A percentile compares a stretch with the other conserved stretches of the same genome.
Conservation (phyloP, 306 rosid species). For the Vicia sativa region DNA sequence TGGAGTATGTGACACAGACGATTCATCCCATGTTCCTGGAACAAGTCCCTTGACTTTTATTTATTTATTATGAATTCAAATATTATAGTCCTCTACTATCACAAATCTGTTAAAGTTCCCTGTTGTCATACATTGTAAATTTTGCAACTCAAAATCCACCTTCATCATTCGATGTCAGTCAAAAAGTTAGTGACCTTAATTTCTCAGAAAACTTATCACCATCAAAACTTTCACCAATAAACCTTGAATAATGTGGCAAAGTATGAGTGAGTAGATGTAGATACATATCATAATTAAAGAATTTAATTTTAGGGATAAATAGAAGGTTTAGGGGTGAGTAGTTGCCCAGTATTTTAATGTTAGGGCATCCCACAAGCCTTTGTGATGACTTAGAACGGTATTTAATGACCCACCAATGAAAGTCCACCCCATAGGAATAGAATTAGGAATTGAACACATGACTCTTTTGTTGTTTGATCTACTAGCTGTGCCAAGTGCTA, state of each 20-base stretch:
- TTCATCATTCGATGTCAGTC: slow-evolving; percentile 6
- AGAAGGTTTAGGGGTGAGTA: slow-evolving; percentile 4
- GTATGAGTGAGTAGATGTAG: background rate
- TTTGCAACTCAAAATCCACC: background rate
- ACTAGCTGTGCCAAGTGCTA: background rate
- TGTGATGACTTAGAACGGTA: background rate
- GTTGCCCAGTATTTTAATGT: background rate
- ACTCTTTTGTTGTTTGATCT: slow-evolving; percentile 16
- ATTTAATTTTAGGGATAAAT: background rate
- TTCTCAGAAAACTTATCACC: background rate
- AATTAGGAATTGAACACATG: background rate
- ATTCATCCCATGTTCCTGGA: background rate
- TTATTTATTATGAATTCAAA: background rate
- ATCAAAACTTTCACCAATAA: background rate
- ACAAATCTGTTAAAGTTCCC: background rate
- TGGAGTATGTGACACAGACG: background rate
- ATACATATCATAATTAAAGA: slow-evolving; percentile 16
- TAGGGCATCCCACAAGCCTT: slow-evolving; percentile 1
- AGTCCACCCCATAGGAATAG: background rate
- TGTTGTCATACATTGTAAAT: background rate
- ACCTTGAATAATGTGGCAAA: slow-evolving; percentile 4
- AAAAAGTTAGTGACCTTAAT: slow-evolving; percentile 14
- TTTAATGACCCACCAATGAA: background rate
- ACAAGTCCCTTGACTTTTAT: background rate
- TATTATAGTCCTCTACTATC: background rate